These are phyloP conservation scores for Solanum pennellii DNA, from an alignment of 257 asterid genomes.

Conservation along the genomic window DNA sequence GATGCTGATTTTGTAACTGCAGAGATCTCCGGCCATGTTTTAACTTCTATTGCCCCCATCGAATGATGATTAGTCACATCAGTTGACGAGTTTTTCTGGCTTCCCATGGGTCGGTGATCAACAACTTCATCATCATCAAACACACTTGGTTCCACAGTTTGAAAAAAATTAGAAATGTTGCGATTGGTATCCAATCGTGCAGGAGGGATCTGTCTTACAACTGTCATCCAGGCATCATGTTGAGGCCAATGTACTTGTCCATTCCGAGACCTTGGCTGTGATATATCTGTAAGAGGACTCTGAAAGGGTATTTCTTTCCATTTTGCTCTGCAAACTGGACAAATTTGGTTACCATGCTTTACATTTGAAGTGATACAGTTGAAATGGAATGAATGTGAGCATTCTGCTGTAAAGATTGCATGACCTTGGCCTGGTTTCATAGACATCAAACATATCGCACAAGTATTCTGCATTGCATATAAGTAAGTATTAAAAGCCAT, in stretches of 20 bases:
- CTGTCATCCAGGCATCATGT: constrained; percentile 27
- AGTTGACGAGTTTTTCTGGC: constrained; percentile 6
- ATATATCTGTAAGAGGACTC: constrained; percentile 21
- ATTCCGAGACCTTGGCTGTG: constrained; percentile 24
- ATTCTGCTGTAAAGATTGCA: constrained; percentile 93
- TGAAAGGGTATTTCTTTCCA: constrained; percentile 88
- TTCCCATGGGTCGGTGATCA: constrained; percentile 6
- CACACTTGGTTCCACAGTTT: constrained; percentile 38
- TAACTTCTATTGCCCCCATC: constrained; percentile 32
- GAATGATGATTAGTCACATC: constrained; percentile 4
- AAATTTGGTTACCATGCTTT: constrained; percentile 67
- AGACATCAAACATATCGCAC: constrained; percentile 70
- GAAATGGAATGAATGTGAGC: constrained; percentile 89
- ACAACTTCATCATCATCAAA: constrained; percentile 71
- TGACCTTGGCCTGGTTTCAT: constrained; percentile 77
- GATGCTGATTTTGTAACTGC: constrained; percentile 39
- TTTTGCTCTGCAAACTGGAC: constrained; percentile 83
- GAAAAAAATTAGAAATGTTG: constrained; percentile 11
- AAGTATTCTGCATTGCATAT: constrained; percentile 37
- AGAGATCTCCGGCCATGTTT: constrained; percentile 52
- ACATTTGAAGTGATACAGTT: constrained; percentile 77
- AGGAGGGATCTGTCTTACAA: constrained; percentile 35
- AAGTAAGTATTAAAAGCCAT: not conserved
- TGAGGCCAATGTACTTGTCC: constrained; percentile 28
- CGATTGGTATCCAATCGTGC: constrained; percentile 18